Evolutionary conservation across 2,329 filamentous ascomycete species (phyloP).

Genomic region (Chaetomium sp.): DNA sequence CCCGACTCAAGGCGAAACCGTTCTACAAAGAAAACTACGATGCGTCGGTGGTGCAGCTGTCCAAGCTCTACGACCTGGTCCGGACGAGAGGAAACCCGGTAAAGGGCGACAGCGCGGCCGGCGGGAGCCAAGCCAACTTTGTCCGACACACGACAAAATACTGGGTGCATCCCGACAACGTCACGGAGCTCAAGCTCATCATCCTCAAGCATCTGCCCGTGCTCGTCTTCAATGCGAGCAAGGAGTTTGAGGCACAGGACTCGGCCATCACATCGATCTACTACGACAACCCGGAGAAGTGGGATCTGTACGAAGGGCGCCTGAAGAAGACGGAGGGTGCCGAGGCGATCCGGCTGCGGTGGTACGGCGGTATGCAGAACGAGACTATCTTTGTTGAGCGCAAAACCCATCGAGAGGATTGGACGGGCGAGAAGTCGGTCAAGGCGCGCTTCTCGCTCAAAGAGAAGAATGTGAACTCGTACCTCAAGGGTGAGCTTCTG

Average conservation of each 20-base stretch:
- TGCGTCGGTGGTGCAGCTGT: conserved; percentile 88
- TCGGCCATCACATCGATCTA: conserved; percentile 97
- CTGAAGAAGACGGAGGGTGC: conserved; percentile 97
- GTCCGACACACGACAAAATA: conserved; percentile 98
- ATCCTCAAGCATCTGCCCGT: conserved; percentile 96
- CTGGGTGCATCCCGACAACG: conserved; percentile 98
- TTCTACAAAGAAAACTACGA: conserved; percentile 99
- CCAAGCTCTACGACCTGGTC: conserved; percentile 89
- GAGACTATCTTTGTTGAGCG: conserved; percentile 96
- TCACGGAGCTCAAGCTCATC: conserved; percentile 95
- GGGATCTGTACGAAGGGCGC: conserved; percentile 89
- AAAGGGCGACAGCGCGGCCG: conserved; percentile 85
- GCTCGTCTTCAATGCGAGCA: conserved; percentile 93
- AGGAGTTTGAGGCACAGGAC: conserved; percentile 87
- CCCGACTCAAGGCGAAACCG: conserved; percentile 87
- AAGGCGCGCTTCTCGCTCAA: conserved; percentile 93
- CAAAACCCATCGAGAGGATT: conserved; percentile 97
- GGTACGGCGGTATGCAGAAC: conserved; percentile 95
- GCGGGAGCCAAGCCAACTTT: conserved; percentile 90
- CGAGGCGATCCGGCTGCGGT: conserved; percentile 89
- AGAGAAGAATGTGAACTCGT: conserved; percentile 95
- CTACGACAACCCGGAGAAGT: conserved; percentile 90
- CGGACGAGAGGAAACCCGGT: conserved; percentile 87
- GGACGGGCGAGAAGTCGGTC: conserved; percentile 98
- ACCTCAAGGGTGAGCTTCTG: conserved; percentile 74